Evolutionary conservation across 306 rosid genomes (phyloP), one percentile per base, ranked within the genome.

Genomic region (Ziziphus jujuba): DNA sequence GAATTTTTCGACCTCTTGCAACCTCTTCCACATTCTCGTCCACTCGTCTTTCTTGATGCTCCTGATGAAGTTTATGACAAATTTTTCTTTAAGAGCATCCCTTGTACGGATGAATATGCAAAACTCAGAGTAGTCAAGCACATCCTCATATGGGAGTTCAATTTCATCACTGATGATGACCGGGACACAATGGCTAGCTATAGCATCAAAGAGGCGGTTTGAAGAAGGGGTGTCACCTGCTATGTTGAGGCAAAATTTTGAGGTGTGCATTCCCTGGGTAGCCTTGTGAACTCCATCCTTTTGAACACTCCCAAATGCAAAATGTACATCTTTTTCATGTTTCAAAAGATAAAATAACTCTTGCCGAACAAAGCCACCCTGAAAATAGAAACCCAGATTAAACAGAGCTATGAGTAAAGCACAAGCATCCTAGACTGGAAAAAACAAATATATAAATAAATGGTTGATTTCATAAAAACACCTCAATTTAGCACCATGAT

Each of bases 161-260:
- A 90, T 87, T 0, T 90, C 81, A 16, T 90, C 92, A 20, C 97
- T 90, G 73, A 90, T 80, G 36, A 90, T 90, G 28, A 90, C 87
- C 0, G 97, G 97, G 9, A 90, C 87, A 34, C 95, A 90, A 67
- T 85, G 92, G 38, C 92, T 84, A 0, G 79, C 95, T 21, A 90
- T 90, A 34, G 95, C 97, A 44, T 90, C 97, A 0, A 90, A 90
- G 34, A 90, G 77, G 35, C 97, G 95, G 58, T 90, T 87, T 0
- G 97, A 90, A 23, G 97, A 90, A 2, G 97, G 97, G 17, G 97
- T 90, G 75, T 90, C 97, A 0, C 95, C 92, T 0, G 95, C 97
- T 58, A 87, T 84, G 84, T 87, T 90, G 44, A 90, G 97, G 59
- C 95, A 90, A 78, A 90, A 90, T 61, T 90, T 90, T n/a, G 97